Evolutionary conservation across 805 yeast genomes (phyloP).

Genomic region (Nadsonia fulvescens): DNA sequence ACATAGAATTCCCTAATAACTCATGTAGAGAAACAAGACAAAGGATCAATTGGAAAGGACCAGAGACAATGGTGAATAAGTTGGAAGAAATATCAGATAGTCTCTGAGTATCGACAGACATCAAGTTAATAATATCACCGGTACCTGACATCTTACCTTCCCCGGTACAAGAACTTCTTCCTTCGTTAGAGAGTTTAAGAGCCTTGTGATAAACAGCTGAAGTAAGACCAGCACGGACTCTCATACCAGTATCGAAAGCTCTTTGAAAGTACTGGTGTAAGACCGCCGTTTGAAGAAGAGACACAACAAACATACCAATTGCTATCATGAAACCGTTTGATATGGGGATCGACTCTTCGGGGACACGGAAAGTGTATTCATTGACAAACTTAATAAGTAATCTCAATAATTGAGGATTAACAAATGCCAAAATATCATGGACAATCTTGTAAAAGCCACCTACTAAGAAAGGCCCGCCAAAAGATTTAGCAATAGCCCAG

Average conservation of each 20-base stretch:
- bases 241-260: constrained; percentile 38
- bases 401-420: constrained; percentile 73
- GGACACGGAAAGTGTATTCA: constrained; percentile 19
- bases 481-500: constrained; percentile 46
- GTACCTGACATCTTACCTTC: too few species aligned
- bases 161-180: too few species aligned
- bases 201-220: constrained; percentile 53
- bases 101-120: constrained; percentile 56
- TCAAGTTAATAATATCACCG: constrained; percentile 65
- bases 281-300: constrained; percentile 41
- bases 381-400: constrained; percentile 43
- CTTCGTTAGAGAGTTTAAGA: constrained; percentile 33
- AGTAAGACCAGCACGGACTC: constrained; percentile 45
- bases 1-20: constrained; percentile 64
- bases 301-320: constrained; percentile 39
- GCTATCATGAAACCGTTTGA: constrained; percentile 49
- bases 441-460: constrained; percentile 57
- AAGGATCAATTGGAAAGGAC: constrained; percentile 73
- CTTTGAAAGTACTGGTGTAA: constrained; percentile 48
- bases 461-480: constrained; percentile 49
- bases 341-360: constrained; percentile 19
- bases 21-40: constrained; percentile 62
- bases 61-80: constrained; percentile 75
- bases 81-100: constrained; percentile 54
- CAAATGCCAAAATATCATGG: constrained; percentile 67